Percentiles rank a stretch among this genome's conserved stretches.
phyloP scores from a whole-genome alignment of 495 filamentous ascomycete species.

The Penicillium cinerascens region DNA sequence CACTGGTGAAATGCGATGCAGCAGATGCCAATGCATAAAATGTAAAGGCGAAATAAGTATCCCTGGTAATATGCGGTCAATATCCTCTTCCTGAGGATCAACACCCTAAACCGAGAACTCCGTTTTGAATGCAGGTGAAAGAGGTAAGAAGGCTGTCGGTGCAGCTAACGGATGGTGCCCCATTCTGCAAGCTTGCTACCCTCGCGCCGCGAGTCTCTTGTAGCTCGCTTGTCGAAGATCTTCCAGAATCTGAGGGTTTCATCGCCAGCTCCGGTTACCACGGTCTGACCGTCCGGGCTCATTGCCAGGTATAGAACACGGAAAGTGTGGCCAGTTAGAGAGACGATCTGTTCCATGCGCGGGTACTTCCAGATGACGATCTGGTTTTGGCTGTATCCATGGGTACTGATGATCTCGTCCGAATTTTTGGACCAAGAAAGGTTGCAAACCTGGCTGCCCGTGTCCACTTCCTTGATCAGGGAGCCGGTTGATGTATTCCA shows the following conservation, averaged over 20 bases:
- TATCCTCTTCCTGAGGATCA: constrained; percentile 9
- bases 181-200: constrained; percentile 61
- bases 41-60: constrained; percentile 8
- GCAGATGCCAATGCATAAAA: constrained; percentile 34
- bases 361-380: constrained; percentile 99
- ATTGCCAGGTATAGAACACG: constrained; percentile 94
- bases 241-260: constrained; percentile 98
- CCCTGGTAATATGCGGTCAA: constrained; percentile 28
- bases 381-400: constrained; percentile 97
- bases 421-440: constrained; percentile 93
- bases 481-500: constrained; percentile 86
- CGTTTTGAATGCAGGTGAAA: constrained; percentile 38
- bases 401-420: constrained; percentile 94
- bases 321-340: constrained; percentile 92
- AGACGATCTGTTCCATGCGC: constrained; percentile 92
- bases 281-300: constrained; percentile 89
- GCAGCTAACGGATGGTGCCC: constrained; percentile 62
- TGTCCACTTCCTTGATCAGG: constrained; percentile 82
- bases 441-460: constrained; percentile 95
- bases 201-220: constrained; percentile 49
- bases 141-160: constrained; percentile 14
- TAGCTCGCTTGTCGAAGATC: constrained; percentile 70
- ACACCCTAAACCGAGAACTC: constrained; percentile 31
- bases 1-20: constrained; percentile 17
- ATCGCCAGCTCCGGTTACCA: constrained; percentile 95